A percentile compares a stretch with the other conserved stretches of the same genome.
phyloP scores from a whole-genome alignment of 257 asterid species.

The Linderniella brevidens region DNA sequence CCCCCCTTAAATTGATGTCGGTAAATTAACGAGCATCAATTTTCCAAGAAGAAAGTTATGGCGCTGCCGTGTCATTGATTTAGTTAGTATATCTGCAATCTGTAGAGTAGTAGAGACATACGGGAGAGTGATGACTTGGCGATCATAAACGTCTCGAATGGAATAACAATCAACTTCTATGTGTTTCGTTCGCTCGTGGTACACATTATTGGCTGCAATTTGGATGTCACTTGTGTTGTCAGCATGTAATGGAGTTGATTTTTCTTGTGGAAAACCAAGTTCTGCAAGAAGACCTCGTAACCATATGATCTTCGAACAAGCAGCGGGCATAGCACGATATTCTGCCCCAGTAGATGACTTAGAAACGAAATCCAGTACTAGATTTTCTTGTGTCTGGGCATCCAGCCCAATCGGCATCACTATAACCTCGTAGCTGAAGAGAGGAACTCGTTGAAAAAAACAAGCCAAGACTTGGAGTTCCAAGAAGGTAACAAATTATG shows the following conservation, averaged over 20 bases:
- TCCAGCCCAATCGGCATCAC: conserved; percentile 9
- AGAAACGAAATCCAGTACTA: conserved; percentile 5
- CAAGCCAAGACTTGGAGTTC: conserved; percentile 2
- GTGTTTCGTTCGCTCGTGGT: neutral
- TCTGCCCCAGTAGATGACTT: conserved; percentile 8
- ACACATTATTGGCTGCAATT: neutral
- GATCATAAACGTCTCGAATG: neutral
- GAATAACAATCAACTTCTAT: conserved; percentile 2
- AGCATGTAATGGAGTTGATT: conserved; percentile 1
- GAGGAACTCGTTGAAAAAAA: neutral
- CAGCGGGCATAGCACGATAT: conserved; percentile 3
- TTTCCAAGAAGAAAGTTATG: neutral
- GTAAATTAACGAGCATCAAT: neutral
- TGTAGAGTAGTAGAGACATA: neutral
- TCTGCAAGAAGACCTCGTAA: conserved; percentile 1
- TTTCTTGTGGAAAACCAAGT: conserved; percentile 4
- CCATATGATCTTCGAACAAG: conserved; percentile 8
- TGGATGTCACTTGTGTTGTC: conserved; percentile 4
- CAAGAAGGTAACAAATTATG: conserved; percentile 7
- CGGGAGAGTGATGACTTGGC: conserved; percentile 1
- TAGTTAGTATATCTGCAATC: conserved; percentile 1
- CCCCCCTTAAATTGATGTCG: neutral
- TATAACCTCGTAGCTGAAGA: neutral
- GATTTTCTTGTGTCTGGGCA: conserved; percentile 5
- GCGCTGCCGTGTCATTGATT: neutral